phyloP scores from a whole-genome alignment of 2,329 filamentous ascomycete species.

The Pseudogymnoascus sp. region DNA sequence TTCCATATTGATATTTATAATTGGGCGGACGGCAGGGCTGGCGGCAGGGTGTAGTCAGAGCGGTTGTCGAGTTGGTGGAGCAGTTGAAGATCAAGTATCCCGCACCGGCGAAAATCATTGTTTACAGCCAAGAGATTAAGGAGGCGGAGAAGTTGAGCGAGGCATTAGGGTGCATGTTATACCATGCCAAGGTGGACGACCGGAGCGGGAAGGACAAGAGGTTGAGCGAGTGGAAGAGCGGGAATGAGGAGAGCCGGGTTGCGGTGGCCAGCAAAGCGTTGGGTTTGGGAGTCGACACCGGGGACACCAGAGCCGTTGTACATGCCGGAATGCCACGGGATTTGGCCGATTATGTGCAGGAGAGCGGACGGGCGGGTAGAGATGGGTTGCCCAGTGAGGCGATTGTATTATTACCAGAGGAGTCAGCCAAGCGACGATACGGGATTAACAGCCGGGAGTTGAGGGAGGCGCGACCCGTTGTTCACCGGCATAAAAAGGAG shows the following conservation, averaged over 20 bases:
- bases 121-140: background rate
- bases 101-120: background rate
- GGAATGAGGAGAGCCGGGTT: constrained; percentile 22
- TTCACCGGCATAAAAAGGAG: background rate
- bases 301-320: background rate
- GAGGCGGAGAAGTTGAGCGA: background rate
- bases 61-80: background rate
- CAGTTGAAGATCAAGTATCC: background rate
- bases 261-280: background rate
- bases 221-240: background rate
- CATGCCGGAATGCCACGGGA: background rate
- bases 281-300: background rate
- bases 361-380: background rate
- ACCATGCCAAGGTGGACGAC: background rate
- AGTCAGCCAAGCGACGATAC: background rate
- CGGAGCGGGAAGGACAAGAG: background rate
- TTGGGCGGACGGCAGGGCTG: too few relatives aligned
- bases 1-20: too few relatives aligned
- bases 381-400: background rate
- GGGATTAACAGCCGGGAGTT: background rate
- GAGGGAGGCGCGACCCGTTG: background rate
- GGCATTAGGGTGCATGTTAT: background rate
- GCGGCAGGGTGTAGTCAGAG: background rate
- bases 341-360: background rate
- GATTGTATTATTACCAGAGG: background rate